Percentiles rank a stretch among this genome's conserved stretches.
Conservation (phyloP, 2,329 filamentous ascomycete genomes). For the Xylariales sp. region DNA sequence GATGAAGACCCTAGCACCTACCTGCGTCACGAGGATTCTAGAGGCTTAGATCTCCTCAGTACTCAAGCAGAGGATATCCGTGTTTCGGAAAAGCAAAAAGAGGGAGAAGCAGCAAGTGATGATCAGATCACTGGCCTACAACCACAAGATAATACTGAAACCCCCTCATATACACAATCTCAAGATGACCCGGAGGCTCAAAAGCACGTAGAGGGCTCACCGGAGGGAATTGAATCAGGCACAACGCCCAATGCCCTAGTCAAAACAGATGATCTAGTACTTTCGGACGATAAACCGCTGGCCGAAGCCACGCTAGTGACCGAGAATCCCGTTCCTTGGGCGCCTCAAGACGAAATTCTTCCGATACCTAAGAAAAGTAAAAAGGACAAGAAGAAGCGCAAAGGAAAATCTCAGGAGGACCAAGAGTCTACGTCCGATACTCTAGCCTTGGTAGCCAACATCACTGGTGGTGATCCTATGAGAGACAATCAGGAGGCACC, state of each 20-base stretch:
- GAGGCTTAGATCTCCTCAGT: not conserved
- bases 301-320: not conserved
- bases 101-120: not conserved
- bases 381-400: slow-evolving; percentile 45
- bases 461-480: not conserved
- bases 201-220: not conserved
- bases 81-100: not conserved
- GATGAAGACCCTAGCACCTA: slow-evolving; percentile 17
- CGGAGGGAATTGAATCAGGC: not conserved
- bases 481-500: slow-evolving; percentile 2
- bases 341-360: slow-evolving; percentile 40
- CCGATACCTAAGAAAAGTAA: slow-evolving; percentile 47
- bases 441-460: slow-evolving; percentile 23
- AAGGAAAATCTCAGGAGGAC: slow-evolving; percentile 39
- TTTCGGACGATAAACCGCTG: not conserved
- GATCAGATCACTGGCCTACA: not conserved
- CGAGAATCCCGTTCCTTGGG: not conserved
- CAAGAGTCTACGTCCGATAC: slow-evolving; percentile 36
- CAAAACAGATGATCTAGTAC: slow-evolving; percentile 1
- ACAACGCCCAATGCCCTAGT: not conserved
- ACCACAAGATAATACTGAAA: slow-evolving; percentile 2
- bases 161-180: not conserved
- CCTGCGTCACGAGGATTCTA: not conserved
- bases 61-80: not conserved
- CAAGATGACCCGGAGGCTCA: not conserved